Evolutionary conservation across 2,329 filamentous ascomycete genomes (phyloP).

Genomic region (Alternaria alternata): DNA sequence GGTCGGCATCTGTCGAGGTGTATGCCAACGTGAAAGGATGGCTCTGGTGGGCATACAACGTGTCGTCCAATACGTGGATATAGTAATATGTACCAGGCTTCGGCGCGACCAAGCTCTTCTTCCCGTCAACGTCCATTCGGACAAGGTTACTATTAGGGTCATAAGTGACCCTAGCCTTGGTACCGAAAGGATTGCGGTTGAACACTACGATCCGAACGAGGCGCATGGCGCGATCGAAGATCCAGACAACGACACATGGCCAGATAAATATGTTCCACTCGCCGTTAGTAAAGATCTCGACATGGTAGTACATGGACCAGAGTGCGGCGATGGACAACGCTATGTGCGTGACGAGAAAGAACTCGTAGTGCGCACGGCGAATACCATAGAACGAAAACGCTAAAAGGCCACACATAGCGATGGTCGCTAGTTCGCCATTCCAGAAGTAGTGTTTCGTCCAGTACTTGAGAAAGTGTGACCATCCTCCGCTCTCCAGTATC

Average conservation of each 20-base stretch:
- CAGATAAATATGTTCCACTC: slow-evolving; percentile 61
- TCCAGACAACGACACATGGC: slow-evolving; percentile 60
- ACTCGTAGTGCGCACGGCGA: slow-evolving; percentile 58
- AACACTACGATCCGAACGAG: slow-evolving; percentile 55
- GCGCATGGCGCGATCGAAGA: slow-evolving; percentile 59
- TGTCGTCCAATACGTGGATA: slow-evolving; percentile 56
- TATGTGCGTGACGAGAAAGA: slow-evolving; percentile 57
- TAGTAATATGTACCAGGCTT: slow-evolving; percentile 61
- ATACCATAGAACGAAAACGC: slow-evolving; percentile 62
- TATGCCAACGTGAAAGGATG: slow-evolving; percentile 57
- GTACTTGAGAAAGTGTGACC: slow-evolving; percentile 49
- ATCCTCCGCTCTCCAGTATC: slow-evolving; percentile 49
- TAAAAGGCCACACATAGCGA: slow-evolving; percentile 56
- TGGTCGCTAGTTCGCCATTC: slow-evolving; percentile 56
- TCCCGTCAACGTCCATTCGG: slow-evolving; percentile 55
- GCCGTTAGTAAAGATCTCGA: slow-evolving; percentile 60
- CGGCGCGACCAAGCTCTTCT: slow-evolving; percentile 44
- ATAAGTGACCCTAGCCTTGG: slow-evolving; percentile 54
- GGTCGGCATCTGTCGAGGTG: slow-evolving; percentile 15
- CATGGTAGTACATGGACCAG: slow-evolving; percentile 61
- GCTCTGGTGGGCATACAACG: slow-evolving; percentile 57
- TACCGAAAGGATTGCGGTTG: slow-evolving; percentile 50
- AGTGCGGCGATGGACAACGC: slow-evolving; percentile 54
- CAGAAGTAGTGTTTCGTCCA: slow-evolving; percentile 60
- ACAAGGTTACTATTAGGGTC: slow-evolving; percentile 56